A percentile compares a stretch with the other conserved stretches of the same genome.
Evolutionary conservation across 352 stramenopile species (phyloP).

Genomic region (Globisporangium echinulatum): DNA sequence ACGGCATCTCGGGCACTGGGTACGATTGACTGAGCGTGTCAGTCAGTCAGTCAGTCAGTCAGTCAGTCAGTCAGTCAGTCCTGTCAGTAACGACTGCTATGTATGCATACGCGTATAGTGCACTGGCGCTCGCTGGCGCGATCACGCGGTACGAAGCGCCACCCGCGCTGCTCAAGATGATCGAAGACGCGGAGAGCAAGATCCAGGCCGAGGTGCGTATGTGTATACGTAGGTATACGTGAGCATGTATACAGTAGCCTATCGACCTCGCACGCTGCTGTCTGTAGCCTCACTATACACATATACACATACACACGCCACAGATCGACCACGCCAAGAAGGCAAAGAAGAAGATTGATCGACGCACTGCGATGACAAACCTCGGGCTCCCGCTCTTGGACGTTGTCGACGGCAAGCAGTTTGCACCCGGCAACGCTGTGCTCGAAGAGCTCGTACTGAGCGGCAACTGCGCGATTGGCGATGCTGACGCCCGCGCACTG

Average conservation of each 20-base stretch:
- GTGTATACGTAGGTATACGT: neutral
- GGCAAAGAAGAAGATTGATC: constrained; percentile 76
- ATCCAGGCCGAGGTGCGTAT: constrained; percentile 55
- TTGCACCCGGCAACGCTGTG: constrained; percentile 44
- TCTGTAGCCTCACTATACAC: neutral
- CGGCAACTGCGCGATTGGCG: constrained; percentile 41
- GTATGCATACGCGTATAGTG: constrained; percentile 13
- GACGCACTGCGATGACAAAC: constrained; percentile 33
- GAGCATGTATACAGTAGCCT: neutral
- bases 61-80: neutral
- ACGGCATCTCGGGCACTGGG: constrained; percentile 38
- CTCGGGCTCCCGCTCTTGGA: constrained; percentile 57
- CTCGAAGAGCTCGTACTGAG: constrained; percentile 62
- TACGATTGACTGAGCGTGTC: neutral
- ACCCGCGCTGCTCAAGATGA: constrained; percentile 36
- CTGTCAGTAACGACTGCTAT: constrained; percentile 9
- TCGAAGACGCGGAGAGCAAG: constrained; percentile 55
- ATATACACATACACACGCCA: no score
- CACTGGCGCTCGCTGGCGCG: constrained; percentile 24
- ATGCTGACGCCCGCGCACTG: constrained; percentile 28
- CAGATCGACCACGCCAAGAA: constrained; percentile 75
- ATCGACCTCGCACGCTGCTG: neutral
- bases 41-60: neutral
- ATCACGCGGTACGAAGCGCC: constrained; percentile 53
- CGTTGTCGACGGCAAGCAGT: constrained; percentile 43